Base-by-base conservation (phyloP, 2,329 filamentous ascomycete genomes). In the Lachnellula suecica region DNA sequence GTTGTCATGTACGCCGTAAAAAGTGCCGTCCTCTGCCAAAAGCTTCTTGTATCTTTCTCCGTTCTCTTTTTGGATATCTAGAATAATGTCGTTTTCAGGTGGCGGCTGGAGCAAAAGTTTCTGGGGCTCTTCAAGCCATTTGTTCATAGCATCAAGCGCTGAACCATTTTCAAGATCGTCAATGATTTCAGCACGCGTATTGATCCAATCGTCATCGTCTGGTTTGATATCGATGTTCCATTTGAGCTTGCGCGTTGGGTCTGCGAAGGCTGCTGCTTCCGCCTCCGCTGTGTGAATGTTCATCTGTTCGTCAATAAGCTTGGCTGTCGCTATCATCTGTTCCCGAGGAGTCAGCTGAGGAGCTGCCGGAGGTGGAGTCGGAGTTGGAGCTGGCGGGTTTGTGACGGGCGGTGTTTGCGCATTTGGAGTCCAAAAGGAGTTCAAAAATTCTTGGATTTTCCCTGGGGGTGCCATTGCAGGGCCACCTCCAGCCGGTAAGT, bases 1-100 rank as follows among this genome's bases (percentile, higher is more conserved):
- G 40, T 67, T 68, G 20, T 67, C 57, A 6, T 52, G 35, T 10
- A 48, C 38, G 22, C 56, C 54, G 13, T 52, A 13, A 31, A 64
- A 61, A 20, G 8, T 13, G 7, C 51, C 51, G 2, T 19, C 31
- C 15, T 44, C 43, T 13, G 8, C 40, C 4, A 58, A 42, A 29
- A 31, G 10, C 4, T 35, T 31, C 20, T 58, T 56, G 44, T 65
- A 65, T 11, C 48, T 22, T 20, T 52, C 31, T 0, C 56, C 48
- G 17, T 60, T 44, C 13, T 54, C 25, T 2, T 42, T 43, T 45
- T 66, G 63, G 8, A 62, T 49, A 7, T 59, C 34, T 2, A 60
- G 52, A 10, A 55, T 43, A 4, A 47, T 6, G 5, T 51, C 55
- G 31, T 56, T 24, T 3, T 11, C n/a, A 5, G n/a, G 13, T 4